phyloP scores from a whole-genome alignment of 192 early-diverging fungal species.

The Phlyctochytrium arcticum region DNA sequence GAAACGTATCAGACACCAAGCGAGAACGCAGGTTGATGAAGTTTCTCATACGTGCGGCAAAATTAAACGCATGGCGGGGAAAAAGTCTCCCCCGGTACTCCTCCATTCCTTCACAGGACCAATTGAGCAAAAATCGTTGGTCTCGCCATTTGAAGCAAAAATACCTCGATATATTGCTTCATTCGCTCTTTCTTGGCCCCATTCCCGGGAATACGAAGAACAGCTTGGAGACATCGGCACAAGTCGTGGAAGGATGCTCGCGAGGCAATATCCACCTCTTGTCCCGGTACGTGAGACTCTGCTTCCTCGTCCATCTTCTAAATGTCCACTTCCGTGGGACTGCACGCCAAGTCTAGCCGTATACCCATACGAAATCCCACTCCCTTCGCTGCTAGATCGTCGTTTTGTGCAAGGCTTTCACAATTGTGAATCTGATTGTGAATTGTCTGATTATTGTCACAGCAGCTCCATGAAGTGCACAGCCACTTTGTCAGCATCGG shows the following conservation, averaged over 20 bases:
- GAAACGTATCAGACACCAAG: slow-evolving; percentile 5
- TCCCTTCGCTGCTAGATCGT: too few relatives aligned
- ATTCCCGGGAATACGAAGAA: slow-evolving; percentile 24
- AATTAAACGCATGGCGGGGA: slow-evolving; percentile 28
- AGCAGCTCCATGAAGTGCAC: too few relatives aligned
- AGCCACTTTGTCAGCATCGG: too few relatives aligned
- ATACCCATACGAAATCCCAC: too few relatives aligned
- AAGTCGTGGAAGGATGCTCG: slow-evolving; percentile 23
- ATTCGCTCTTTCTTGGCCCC: slow-evolving; percentile 17
- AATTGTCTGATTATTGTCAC: too few relatives aligned
- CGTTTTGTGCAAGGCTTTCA: too few relatives aligned
- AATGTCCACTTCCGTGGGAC: too few relatives aligned
- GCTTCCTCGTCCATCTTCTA: neutral
- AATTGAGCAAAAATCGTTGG: neutral
- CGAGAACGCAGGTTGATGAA: neutral
- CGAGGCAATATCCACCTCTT: neutral
- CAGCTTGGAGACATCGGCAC: slow-evolving; percentile 22
- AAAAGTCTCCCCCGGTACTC: slow-evolving; percentile 16
- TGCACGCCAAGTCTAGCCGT: too few relatives aligned
- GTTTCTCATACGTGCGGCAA: slow-evolving; percentile 32
- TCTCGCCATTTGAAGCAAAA: neutral
- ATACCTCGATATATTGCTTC: slow-evolving; percentile 15
- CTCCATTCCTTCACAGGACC: slow-evolving; percentile 9
- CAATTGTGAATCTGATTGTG: too few relatives aligned
- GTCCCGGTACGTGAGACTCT: neutral